These are phyloP conservation scores for Meira miltonrushii DNA, from an alignment of 1,284 basidiomycete genomes.

Conservation along the genomic window DNA sequence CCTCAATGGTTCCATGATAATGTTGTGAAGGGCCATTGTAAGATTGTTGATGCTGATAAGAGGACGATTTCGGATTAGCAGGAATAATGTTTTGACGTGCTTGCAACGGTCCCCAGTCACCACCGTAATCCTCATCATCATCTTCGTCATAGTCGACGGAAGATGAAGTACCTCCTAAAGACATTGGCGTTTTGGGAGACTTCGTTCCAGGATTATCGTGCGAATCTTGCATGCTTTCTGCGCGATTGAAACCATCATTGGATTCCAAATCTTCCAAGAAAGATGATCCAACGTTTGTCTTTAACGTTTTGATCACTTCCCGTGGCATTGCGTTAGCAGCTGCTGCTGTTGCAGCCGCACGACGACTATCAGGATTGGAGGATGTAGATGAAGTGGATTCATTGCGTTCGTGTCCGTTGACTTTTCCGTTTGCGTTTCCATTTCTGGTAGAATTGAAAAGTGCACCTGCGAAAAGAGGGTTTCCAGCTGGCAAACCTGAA, in stretches of 20 bases:
- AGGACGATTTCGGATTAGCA: background rate
- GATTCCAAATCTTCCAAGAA: constrained; percentile 21
- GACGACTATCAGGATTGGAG: too few species aligned
- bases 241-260: constrained; percentile 14
- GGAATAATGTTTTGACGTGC: constrained; percentile 1
- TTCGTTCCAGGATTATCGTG: background rate
- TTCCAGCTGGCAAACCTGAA: too few species aligned
- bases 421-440: too few species aligned
- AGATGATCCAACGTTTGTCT: constrained; percentile 13
- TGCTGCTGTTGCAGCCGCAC: background rate
- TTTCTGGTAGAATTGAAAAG: too few species aligned
- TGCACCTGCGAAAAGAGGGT: too few species aligned
- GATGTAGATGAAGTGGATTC: too few species aligned
- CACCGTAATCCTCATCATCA: background rate
- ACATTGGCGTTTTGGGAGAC: too few species aligned
- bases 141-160: background rate
- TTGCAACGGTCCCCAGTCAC: background rate
- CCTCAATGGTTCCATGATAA: background rate
- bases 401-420: too few species aligned
- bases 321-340: constrained; percentile 2
- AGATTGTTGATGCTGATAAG: background rate
- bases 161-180: background rate
- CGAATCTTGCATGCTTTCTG: background rate
- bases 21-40: background rate
- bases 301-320: background rate